phyloP scores from a whole-genome alignment of 176 grass and related monocot species.

The Eremochloa ophiuroides region DNA sequence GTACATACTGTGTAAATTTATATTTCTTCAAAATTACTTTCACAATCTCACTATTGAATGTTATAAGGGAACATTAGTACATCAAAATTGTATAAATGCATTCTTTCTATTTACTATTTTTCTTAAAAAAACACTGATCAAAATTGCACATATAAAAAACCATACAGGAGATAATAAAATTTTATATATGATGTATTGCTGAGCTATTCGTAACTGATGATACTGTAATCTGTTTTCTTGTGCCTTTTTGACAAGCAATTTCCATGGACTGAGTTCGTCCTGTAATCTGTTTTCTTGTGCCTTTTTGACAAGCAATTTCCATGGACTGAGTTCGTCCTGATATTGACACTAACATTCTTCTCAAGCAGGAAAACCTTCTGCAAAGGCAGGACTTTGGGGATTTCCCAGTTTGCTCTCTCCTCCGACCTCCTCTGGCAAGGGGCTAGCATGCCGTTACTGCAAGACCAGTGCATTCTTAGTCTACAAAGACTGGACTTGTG shows the following conservation, averaged over 20 bases:
- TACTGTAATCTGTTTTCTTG: not conserved
- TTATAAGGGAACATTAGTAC: too few relatives aligned
- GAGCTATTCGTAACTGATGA: not conserved
- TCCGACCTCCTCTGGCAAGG: slow-evolving; percentile 65
- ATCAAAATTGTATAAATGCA: too few relatives aligned
- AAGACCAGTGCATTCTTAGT: slow-evolving; percentile 66
- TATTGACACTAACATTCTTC: not conserved
- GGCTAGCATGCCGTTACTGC: slow-evolving; percentile 57
- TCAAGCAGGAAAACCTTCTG: slow-evolving; percentile 56
- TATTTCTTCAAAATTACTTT: too few relatives aligned
- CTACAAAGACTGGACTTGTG: slow-evolving; percentile 51
- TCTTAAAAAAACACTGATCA: too few relatives aligned
- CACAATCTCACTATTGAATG: too few relatives aligned
- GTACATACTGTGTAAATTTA: too few relatives aligned
- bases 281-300: not conserved
- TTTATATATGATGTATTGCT: not conserved
- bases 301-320: not conserved
- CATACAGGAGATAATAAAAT: too few relatives aligned
- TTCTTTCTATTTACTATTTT: too few relatives aligned
- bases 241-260: not conserved
- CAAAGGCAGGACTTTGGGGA: slow-evolving; percentile 22
- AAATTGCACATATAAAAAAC: too few relatives aligned
- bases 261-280: not conserved
- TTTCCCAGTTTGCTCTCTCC: slow-evolving; percentile 68
- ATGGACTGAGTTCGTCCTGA: not conserved